Conservation (phyloP, 208 protist genomes). For the Acanthamoeba royreba region DNA sequence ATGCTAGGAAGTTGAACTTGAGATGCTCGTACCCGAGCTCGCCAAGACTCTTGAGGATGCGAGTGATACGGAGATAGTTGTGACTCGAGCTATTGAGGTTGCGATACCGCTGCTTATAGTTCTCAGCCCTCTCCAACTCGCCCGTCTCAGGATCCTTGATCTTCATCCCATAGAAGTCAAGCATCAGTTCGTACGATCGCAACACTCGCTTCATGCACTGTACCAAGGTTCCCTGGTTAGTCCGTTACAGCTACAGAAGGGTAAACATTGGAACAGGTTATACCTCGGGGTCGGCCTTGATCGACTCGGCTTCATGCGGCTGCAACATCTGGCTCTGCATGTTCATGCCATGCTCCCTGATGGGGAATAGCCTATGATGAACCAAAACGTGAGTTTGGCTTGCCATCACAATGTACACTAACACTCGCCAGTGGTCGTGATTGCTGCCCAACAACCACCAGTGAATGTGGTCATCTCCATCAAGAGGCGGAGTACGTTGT, state of each 20-base stretch:
- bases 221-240: too few species aligned
- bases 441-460: too few species aligned
- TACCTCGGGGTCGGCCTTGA: constrained; percentile 69
- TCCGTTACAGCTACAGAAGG: constrained; percentile 67
- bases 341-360: constrained; percentile 81
- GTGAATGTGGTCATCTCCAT: too few species aligned
- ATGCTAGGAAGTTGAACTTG: background rate
- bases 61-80: background rate
- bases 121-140: too few species aligned
- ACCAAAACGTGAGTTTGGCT: constrained; percentile 80
- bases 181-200: background rate
- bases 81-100: background rate
- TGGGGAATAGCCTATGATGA: constrained; percentile 85
- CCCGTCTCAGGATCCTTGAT: too few species aligned
- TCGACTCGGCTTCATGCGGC: constrained; percentile 63
- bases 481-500: constrained; percentile 45
- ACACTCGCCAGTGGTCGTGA: too few species aligned
- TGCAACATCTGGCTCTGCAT: constrained; percentile 76
- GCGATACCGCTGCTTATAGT: background rate
- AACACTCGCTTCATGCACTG: background rate
- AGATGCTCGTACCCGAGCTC: constrained; percentile 41
- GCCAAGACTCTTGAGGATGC: constrained; percentile 38
- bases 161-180: too few species aligned
- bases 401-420: too few species aligned
- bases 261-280: constrained; percentile 68